A percentile compares a stretch with the other conserved stretches of the same genome.
These are phyloP conservation scores for Mycena albidolilacea DNA, from an alignment of 768 basidiomycete species.

Conservation along the genomic window DNA sequence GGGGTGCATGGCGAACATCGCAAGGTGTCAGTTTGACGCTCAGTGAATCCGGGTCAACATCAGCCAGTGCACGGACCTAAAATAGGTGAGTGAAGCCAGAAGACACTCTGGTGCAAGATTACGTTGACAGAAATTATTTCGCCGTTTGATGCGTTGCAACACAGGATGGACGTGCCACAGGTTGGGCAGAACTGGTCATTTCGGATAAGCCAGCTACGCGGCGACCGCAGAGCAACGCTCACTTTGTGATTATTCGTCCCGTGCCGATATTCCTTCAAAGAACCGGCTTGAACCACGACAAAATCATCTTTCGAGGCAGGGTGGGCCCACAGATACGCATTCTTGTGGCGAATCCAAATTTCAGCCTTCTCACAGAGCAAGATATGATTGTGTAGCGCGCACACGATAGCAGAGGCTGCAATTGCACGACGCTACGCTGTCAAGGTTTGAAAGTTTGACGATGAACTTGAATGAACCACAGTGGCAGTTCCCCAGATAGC, in stretches of 20 bases:
- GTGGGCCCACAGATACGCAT: conserved; percentile 17
- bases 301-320: conserved; percentile 14
- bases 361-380: not conserved
- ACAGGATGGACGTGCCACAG: conserved; percentile 27
- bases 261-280: conserved; percentile 20
- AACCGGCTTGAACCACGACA: not conserved
- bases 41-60: conserved; percentile 11
- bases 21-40: not conserved
- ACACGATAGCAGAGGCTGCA: conserved; percentile 29
- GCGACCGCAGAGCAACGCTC: too few species aligned
- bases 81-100: not conserved
- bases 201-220: too few species aligned
- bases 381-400: not conserved
- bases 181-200: conserved; percentile 19
- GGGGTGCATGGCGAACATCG: not conserved
- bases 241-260: conserved; percentile 17
- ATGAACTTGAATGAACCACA: conserved; percentile 32
- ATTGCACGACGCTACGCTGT: conserved; percentile 4
- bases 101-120: not conserved
- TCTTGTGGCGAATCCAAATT: not conserved
- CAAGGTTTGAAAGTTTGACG: conserved; percentile 18
- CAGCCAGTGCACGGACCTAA: conserved; percentile 18
- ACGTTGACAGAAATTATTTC: conserved; percentile 20
- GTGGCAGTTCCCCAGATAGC: conserved; percentile 26
- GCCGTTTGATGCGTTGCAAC: conserved; percentile 1